Evolutionary conservation across 352 stramenopile genomes (phyloP).

Genomic region (Phytophthora pini): DNA sequence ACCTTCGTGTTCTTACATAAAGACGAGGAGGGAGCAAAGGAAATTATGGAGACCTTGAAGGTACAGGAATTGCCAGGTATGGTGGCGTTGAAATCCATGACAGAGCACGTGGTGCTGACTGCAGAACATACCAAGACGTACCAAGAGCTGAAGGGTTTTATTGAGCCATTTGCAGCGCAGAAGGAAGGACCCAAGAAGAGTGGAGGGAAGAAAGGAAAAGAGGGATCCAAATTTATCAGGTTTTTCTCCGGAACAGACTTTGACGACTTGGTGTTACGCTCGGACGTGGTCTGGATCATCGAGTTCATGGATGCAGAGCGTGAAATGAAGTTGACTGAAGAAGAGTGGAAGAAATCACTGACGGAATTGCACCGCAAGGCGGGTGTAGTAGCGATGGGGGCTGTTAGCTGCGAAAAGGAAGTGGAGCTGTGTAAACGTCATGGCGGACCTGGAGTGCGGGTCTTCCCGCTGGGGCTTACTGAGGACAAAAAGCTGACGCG

Average conservation of each 20-base stretch:
- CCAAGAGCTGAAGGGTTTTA: slow-evolving; percentile 59
- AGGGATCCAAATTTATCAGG: slow-evolving; percentile 29
- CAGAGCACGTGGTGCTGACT: slow-evolving; percentile 35
- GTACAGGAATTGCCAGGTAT: slow-evolving; percentile 55
- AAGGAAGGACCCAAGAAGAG: slow-evolving; percentile 16
- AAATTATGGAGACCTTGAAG: slow-evolving; percentile 41
- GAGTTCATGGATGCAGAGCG: slow-evolving; percentile 55
- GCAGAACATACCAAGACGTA: slow-evolving; percentile 64
- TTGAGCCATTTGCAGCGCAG: slow-evolving; percentile 48
- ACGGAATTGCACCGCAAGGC: slow-evolving; percentile 62
- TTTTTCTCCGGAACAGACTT: slow-evolving; percentile 59
- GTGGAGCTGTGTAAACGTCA: slow-evolving; percentile 53
- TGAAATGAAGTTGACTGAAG: slow-evolving; percentile 39
- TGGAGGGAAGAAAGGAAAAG: slow-evolving; percentile 26
- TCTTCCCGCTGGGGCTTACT: slow-evolving; percentile 55
- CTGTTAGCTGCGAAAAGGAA: slow-evolving; percentile 62
- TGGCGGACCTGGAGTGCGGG: slow-evolving; percentile 54
- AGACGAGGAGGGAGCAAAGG: slow-evolving; percentile 36
- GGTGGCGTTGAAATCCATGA: slow-evolving; percentile 51
- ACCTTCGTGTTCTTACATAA: slow-evolving; percentile 62
- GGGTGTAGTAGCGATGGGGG: slow-evolving; percentile 62
- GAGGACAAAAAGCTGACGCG: slow-evolving; percentile 41
- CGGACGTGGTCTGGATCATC: slow-evolving; percentile 71
- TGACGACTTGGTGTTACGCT: slow-evolving; percentile 53
- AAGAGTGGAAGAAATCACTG: slow-evolving; percentile 57